Percentiles rank a stretch among this genome's conserved stretches.
Conservation (phyloP, 23 red algal genomes). For the Gracilaria domingensis region DNA sequence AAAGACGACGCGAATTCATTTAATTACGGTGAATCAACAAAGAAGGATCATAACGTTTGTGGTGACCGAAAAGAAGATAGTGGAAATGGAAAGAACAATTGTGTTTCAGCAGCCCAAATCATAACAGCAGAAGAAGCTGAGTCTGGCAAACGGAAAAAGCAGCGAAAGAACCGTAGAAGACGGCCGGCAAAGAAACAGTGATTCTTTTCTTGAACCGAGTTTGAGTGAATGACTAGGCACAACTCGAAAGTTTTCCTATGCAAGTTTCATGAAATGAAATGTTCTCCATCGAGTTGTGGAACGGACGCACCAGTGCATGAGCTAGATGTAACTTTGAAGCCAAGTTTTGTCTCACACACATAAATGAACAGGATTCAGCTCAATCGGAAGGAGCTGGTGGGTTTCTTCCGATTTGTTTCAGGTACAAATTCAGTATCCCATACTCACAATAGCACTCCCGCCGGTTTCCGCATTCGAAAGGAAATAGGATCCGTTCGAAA, state of each 20-base stretch:
- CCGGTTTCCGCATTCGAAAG: no score
- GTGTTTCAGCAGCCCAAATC: neutral
- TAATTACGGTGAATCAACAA: neutral
- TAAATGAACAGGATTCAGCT: neutral
- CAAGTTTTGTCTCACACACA: neutral
- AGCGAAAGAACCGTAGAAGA: constrained; percentile 38
- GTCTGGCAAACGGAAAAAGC: constrained; percentile 30
- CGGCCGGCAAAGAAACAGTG: constrained; percentile 20
- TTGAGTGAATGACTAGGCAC: no score
- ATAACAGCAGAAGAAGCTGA: neutral
- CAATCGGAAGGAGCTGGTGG: no score
- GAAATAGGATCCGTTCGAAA: no score
- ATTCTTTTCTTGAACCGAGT: neutral
- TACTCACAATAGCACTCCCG: no score
- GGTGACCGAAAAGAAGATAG: neutral
- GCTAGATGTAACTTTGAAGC: neutral
- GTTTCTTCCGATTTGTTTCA: no score
- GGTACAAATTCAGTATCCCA: no score
- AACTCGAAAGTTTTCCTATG: no score
- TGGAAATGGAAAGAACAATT: neutral
- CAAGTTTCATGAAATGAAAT: neutral
- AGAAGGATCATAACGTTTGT: neutral
- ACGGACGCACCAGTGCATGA: neutral
- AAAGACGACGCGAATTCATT: neutral
- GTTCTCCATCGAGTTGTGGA: no score